These are phyloP conservation scores for Haplosporangium gracile DNA, from an alignment of 192 early-diverging fungal genomes.

Conservation along the genomic window DNA sequence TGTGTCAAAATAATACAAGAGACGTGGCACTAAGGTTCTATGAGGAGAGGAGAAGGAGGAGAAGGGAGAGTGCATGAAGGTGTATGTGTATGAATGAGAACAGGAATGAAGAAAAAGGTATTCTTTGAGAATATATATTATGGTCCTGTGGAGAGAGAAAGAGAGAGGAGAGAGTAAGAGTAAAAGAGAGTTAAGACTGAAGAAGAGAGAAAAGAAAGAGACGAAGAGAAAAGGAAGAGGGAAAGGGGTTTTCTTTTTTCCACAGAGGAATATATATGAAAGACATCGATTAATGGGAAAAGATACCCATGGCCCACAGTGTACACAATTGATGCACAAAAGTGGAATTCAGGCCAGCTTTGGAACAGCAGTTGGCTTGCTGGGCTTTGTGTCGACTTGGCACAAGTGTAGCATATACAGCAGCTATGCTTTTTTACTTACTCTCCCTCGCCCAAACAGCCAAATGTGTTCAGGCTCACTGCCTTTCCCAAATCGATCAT, in stretches of 20 bases:
- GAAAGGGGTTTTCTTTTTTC: conserved; percentile 12
- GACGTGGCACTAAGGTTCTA: too few species aligned
- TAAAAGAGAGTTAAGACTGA: neutral
- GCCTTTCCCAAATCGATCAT: neutral
- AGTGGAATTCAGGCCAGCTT: conserved; percentile 8
- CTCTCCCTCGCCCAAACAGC: neutral
- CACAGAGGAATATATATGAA: neutral
- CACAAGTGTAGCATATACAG: neutral
- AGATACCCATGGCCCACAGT: neutral
- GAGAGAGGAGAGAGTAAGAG: neutral
- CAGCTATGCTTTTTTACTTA: neutral
- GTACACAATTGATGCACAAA: neutral
- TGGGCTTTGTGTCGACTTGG: neutral
- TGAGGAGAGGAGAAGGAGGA: neutral
- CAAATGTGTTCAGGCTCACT: neutral
- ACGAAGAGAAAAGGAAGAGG: neutral
- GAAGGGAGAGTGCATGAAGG: neutral
- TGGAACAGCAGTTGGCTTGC: neutral
- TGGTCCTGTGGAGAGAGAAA: neutral
- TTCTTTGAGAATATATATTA: neutral
- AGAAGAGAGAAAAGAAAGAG: neutral
- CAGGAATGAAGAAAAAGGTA: neutral
- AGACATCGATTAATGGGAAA: neutral
- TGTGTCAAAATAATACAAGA: too few species aligned
- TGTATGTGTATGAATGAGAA: neutral